Base-by-base conservation (phyloP, 2,329 filamentous ascomycete species). In the Pseudofabraea citricarpa region DNA sequence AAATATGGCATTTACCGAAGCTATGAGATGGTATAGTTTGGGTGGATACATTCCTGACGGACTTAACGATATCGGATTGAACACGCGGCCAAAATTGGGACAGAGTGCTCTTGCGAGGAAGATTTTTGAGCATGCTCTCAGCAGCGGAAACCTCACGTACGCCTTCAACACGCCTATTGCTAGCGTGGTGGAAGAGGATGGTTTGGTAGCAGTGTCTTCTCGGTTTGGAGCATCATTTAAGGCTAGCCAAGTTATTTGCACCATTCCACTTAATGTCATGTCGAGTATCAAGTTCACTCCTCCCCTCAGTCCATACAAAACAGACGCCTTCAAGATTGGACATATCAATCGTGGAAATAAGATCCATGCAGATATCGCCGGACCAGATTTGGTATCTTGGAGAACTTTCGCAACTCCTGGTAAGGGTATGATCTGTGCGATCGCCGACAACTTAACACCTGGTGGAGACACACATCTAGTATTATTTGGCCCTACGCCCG, bases 231-330 rank as follows among this genome's bases (percentile, higher is more conserved):
- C 22, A 16, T 18, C 27, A n/a, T 35, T 48, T 29, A 35, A 38
- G 12, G 49, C 50, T 20, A 38, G 36, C 24, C 40, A 44, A 15
- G 39, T 51, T 13, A 43, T 56, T 16, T 49, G 44, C 22, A 53
- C 54, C 1, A 50, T 56, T 16, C 54, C 54, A n/a, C 42, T 55
- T 22, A 46, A 48, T 33, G 45, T 46, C 24, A 45, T 57, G 6
- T 31, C 29, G 3, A 43, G 46, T 24, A 45, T 64, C 9, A 21
- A 32, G 2, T 64, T 65, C 43, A 26, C 45, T 20, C 59, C 59
- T 15, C 54, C 60, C 1, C 40, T 64, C 1, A 38, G 44, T 2
- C 26, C 48, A 2, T 18, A 57, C 8, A 54, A 53, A 19, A 48
- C 55, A 16, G 46, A 38, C n/a, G 41, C 31, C 5, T 10, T 19